Evolutionary conservation across 2,329 filamentous ascomycete genomes (phyloP), one percentile per base, ranked within the genome.

Genomic region (Penicillium palitans): DNA sequence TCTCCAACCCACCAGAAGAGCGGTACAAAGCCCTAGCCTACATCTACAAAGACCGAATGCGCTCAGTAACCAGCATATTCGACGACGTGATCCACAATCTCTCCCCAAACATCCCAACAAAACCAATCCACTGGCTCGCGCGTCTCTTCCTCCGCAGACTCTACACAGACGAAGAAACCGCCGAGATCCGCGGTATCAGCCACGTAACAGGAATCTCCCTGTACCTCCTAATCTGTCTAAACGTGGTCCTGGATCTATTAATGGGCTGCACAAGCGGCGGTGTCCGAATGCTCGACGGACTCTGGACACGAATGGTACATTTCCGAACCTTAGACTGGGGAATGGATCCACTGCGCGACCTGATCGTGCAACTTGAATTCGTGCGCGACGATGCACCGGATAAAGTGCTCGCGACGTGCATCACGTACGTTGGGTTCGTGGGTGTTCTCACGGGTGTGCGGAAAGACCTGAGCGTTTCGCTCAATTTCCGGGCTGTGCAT

Each of bases 191-290:
- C 4, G 86, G 86, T 0, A 85, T 89, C 37, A 78, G 80, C 27
- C 69, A 74, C 27, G 77, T 72, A 2, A 79, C 79, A 0, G 80
- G 78, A 0, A 75, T 89, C 4, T 77, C 82, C 1, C 75, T 88
- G 69, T 84, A 86, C 62, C 71, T 88, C 0, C 75, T 89, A 0
- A 80, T 89, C 3, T 81, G 81, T 3, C 80, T 87, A 64, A 89
- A 89, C 63, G 83, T 84, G 2, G 72, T 88, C 2, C 76, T 89
- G 1, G 87, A 90, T 65, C 73, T 84, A 6, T 75, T 89, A 37
- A 81, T 89, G 72, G 87, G 86, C 2, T 89, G 87, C 68, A 88
- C 86, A 1, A 87, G 84, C 60, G 83, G 84, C 24, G 83, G 78
- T 17, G 73, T 72, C 2, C 66, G 68, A 40, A 59, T 60, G 6